Conservation (phyloP, 2,329 filamentous ascomycete species). For the Clonostachys rhizophaga region DNA sequence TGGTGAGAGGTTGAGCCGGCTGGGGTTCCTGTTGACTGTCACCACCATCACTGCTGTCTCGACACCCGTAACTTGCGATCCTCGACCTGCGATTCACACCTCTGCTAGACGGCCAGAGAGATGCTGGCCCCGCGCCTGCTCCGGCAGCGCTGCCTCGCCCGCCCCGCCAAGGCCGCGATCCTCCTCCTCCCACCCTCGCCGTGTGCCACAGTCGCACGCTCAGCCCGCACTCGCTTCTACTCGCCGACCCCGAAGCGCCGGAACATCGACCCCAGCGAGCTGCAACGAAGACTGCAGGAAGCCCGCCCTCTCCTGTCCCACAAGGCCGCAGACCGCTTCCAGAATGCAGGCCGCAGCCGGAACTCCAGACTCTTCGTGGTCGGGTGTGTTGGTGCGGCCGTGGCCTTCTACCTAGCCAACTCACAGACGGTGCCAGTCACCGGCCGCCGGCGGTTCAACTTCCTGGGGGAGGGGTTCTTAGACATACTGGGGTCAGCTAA, state of each 20-base stretch:
- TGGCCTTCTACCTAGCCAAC: slow-evolving; percentile 61
- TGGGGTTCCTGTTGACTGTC: too few relatives aligned
- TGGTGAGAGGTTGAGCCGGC: too few relatives aligned
- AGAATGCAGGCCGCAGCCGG: slow-evolving; percentile 17
- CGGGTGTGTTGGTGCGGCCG: slow-evolving; percentile 34
- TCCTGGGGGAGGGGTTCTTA: slow-evolving; percentile 52
- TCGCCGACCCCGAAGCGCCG: slow-evolving; percentile 4
- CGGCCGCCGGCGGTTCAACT: slow-evolving; percentile 69
- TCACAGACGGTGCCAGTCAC: slow-evolving; percentile 70
- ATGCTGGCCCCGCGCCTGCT: slow-evolving; percentile 14
- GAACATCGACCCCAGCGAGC: slow-evolving; percentile 13
- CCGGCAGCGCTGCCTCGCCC: slow-evolving; percentile 1
- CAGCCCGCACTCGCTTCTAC: slow-evolving; percentile 1
- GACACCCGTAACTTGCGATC: too few relatives aligned
- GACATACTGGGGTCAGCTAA: slow-evolving; percentile 25
- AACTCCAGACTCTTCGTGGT: slow-evolving; percentile 29
- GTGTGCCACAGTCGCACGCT: not conserved
- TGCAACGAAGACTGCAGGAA: slow-evolving; percentile 11
- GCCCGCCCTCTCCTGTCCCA: slow-evolving; percentile 24
- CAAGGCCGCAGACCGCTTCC: slow-evolving; percentile 13
- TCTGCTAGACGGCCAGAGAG: not conserved
- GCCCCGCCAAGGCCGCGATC: slow-evolving; percentile 1
- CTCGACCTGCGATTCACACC: not conserved
- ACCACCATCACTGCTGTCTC: too few relatives aligned
- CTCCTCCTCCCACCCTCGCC: too few relatives aligned